Conservation (phyloP, 805 yeast genomes). For the Metschnikowia corniflorae region DNA sequence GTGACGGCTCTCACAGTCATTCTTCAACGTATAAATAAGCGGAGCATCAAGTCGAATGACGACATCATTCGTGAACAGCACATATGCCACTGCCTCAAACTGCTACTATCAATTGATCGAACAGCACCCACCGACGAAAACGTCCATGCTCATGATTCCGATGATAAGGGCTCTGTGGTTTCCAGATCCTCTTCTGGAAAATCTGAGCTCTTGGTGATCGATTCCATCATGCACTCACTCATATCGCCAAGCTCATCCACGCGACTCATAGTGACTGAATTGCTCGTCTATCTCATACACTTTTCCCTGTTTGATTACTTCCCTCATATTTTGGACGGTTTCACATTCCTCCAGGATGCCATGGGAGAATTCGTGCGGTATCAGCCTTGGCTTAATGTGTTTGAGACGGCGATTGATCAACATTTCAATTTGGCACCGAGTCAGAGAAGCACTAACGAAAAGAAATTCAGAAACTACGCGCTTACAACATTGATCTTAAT, state of each 20-base stretch:
- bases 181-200: constrained; percentile 10
- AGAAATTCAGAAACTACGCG: constrained; percentile 29
- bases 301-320: constrained; percentile 18
- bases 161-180: constrained; percentile 8
- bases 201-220: constrained; percentile 32
- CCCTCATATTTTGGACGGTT: constrained; percentile 28
- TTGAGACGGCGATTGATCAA: constrained; percentile 35
- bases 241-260: constrained; percentile 40
- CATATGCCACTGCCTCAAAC: constrained; percentile 37
- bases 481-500: constrained; percentile 36
- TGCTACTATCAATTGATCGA: constrained; percentile 27
- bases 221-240: constrained; percentile 36
- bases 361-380: constrained; percentile 34
- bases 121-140: constrained; percentile 11
- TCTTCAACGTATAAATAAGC: constrained; percentile 36
- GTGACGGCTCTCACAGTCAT: constrained; percentile 41
- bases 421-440: constrained; percentile 17
- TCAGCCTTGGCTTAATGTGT: constrained; percentile 41
- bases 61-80: constrained; percentile 39
- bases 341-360: constrained; percentile 32
- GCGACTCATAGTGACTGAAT: constrained; percentile 39
- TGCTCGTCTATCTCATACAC: constrained; percentile 35
- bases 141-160: constrained; percentile 8
- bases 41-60: constrained; percentile 43
- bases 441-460: constrained; percentile 14